Percentiles rank a stretch among this genome's conserved stretches.
Evolutionary conservation across 106 monocot species (phyloP).

Genomic region (Iris macrosiphon): DNA sequence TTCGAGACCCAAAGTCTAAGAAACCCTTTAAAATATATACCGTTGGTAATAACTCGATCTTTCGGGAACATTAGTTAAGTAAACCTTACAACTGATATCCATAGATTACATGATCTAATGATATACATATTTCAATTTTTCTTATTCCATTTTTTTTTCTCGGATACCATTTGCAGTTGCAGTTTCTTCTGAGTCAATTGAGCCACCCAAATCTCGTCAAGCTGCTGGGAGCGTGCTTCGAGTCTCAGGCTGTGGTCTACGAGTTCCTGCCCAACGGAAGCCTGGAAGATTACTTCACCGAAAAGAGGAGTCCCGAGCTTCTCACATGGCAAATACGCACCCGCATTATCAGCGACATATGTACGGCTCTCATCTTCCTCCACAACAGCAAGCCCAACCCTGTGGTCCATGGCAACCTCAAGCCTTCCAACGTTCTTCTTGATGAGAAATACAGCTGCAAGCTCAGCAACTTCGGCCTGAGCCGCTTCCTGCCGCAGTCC

Average conservation of each 20-base stretch:
- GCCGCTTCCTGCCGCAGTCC: background rate
- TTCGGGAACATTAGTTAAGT: no score
- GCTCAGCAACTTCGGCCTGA: conserved; percentile 26
- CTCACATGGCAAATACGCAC: conserved; percentile 10
- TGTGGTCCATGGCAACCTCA: conserved; percentile 11
- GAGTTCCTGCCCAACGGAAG: conserved; percentile 22
- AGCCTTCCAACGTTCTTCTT: conserved; percentile 17
- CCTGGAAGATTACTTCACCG: conserved; percentile 9
- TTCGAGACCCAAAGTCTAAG: no score
- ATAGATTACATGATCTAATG: no score
- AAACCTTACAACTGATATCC: no score
- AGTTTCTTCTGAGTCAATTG: background rate
- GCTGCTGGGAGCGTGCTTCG: conserved; percentile 15
- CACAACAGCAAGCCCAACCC: conserved; percentile 5
- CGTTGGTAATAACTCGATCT: no score
- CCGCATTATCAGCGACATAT: conserved; percentile 5
- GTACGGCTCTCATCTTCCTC: conserved; percentile 12
- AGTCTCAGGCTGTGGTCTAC: conserved; percentile 12
- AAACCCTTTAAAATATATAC: no score
- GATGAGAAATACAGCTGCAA: conserved; percentile 13
- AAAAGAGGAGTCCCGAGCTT: background rate
- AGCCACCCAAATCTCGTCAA: conserved; percentile 11
- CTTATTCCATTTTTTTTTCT: no score
- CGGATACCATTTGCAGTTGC: no score
- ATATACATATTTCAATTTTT: no score